These are phyloP conservation scores for Thalassiosira profunda DNA, from an alignment of 108 stramenopile genomes.

Conservation along the genomic window DNA sequence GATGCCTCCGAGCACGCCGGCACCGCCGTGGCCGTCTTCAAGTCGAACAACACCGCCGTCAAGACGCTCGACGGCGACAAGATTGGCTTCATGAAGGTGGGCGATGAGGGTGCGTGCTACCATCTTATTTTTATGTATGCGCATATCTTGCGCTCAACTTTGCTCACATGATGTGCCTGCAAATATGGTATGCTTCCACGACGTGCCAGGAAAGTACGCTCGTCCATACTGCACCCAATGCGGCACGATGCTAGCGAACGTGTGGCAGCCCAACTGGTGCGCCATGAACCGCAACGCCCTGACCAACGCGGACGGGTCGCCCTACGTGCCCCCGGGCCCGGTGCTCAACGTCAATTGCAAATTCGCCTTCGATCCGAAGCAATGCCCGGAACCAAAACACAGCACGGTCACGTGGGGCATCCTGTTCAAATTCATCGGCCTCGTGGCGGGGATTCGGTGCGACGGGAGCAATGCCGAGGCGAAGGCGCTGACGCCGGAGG, in stretches of 20 bases:
- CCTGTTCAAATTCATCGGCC: constrained; percentile 25
- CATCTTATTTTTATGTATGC: too few relatives aligned
- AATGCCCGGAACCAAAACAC: constrained; percentile 19
- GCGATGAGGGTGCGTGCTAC: constrained; percentile 19
- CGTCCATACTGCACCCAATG: constrained; percentile 30
- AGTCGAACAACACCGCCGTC: constrained; percentile 34
- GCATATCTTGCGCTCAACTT: too few relatives aligned
- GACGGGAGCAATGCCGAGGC: constrained; percentile 15
- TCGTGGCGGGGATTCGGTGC: constrained; percentile 5
- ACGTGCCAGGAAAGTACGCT: constrained; percentile 6
- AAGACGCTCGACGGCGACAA: constrained; percentile 11
- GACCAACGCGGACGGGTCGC: constrained; percentile 8
- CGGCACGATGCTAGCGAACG: constrained; percentile 28
- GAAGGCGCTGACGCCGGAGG: constrained; percentile 9
- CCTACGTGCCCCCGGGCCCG: neutral
- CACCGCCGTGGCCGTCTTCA: constrained; percentile 20
- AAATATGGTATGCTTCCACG: too few relatives aligned
- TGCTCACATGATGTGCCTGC: too few relatives aligned
- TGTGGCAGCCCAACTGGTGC: constrained; percentile 23
- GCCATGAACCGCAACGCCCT: constrained; percentile 34
- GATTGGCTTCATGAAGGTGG: constrained; percentile 37
- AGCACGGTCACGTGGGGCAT: constrained; percentile 7
- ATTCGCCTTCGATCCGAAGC: constrained; percentile 22
- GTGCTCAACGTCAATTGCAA: constrained; percentile 27
- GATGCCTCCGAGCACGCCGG: constrained; percentile 15